phyloP scores from a whole-genome alignment of 495 filamentous ascomycete species.

The Penicillium fimorum region DNA sequence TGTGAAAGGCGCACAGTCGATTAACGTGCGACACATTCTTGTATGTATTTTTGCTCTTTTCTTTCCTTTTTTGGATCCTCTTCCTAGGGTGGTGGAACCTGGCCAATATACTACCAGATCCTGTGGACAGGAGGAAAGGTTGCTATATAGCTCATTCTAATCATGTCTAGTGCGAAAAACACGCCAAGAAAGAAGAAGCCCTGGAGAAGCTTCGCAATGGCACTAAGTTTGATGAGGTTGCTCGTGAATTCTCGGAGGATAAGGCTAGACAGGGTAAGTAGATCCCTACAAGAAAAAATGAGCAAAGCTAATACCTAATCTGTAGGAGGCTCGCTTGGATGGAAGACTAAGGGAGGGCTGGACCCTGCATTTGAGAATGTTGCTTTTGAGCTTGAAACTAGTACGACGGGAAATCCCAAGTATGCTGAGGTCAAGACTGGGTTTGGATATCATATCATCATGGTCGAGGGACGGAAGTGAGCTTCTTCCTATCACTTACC shows the following conservation, averaged over 20 bases:
- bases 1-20: slow-evolving; percentile 71
- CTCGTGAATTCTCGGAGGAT: slow-evolving; percentile 81
- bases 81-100: not conserved
- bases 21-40: slow-evolving; percentile 88
- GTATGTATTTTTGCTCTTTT: slow-evolving; percentile 41
- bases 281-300: not conserved
- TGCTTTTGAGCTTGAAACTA: slow-evolving; percentile 75
- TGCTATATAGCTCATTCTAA: not conserved
- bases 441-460: slow-evolving; percentile 91
- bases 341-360: slow-evolving; percentile 74
- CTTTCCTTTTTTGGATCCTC: slow-evolving; percentile 1
- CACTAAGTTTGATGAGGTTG: slow-evolving; percentile 85
- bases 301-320: slow-evolving; percentile 1
- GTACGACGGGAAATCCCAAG: slow-evolving; percentile 71
- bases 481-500: not conserved
- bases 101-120: not conserved
- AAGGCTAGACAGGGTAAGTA: slow-evolving; percentile 75
- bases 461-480: slow-evolving; percentile 75
- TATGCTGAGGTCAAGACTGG: slow-evolving; percentile 78
- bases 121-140: not conserved
- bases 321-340: slow-evolving; percentile 75
- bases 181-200: slow-evolving; percentile 84
- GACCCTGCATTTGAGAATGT: slow-evolving; percentile 76
- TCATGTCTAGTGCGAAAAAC: slow-evolving; percentile 71
- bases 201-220: slow-evolving; percentile 73